phyloP scores from a whole-genome alignment of 306 rosid genomes.

The Corylus avellana region DNA sequence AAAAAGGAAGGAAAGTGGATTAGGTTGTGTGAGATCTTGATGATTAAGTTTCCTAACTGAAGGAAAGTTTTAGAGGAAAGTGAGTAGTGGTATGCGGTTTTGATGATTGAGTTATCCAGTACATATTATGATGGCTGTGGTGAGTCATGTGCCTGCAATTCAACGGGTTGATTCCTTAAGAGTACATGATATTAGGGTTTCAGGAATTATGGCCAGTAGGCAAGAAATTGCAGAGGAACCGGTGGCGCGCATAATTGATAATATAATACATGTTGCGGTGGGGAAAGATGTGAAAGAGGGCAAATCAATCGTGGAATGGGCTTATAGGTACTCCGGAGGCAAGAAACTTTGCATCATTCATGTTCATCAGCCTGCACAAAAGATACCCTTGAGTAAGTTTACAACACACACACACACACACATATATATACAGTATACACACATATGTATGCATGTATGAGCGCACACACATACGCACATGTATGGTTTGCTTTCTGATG shows the following conservation, averaged over 20 bases:
- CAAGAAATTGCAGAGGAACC: slow-evolving; percentile 52
- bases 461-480: not conserved
- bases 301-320: slow-evolving; percentile 61
- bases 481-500: slow-evolving; percentile 6
- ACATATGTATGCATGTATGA: not conserved
- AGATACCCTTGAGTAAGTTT: slow-evolving; percentile 75
- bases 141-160: slow-evolving; percentile 49
- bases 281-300: slow-evolving; percentile 66
- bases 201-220: slow-evolving; percentile 34
- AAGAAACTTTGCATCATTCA: slow-evolving; percentile 65
- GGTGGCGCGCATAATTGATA: slow-evolving; percentile 30
- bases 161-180: slow-evolving; percentile 36
- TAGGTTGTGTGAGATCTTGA: slow-evolving; percentile 14
- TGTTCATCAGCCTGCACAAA: slow-evolving; percentile 64
- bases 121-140: slow-evolving; percentile 49
- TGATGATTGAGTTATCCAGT: slow-evolving; percentile 17
- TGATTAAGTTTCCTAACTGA: not conserved
- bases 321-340: slow-evolving; percentile 71
- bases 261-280: slow-evolving; percentile 69
- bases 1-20: slow-evolving; percentile 12
- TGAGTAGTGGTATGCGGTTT: slow-evolving; percentile 8
- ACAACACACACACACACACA: not conserved
- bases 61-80: not conserved
- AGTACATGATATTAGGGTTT: slow-evolving; percentile 33
- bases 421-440: not conserved